A percentile compares a stretch with the other conserved stretches of the same genome.
Evolutionary conservation across 495 filamentous ascomycete species (phyloP).

Genomic region (Neurospora sp.): DNA sequence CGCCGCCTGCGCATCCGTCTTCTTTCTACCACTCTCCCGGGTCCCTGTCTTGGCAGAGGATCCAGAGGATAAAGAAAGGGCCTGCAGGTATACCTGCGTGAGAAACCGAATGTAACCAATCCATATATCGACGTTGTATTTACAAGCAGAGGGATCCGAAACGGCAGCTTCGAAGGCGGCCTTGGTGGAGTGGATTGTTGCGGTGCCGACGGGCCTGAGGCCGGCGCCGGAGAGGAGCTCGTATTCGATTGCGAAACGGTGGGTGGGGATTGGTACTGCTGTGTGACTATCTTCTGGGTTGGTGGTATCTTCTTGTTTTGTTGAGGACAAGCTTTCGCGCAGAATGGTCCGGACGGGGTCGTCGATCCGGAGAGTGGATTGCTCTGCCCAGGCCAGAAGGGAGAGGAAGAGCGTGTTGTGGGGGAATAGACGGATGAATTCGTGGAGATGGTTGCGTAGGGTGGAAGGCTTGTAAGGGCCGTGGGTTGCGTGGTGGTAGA

Average conservation of each 20-base stretch:
- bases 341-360: conserved; percentile 60
- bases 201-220: conserved; percentile 30
- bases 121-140: conserved; percentile 48
- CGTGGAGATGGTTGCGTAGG: conserved; percentile 48
- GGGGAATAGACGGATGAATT: conserved; percentile 55
- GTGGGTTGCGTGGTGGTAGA: conserved; percentile 54
- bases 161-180: conserved; percentile 60
- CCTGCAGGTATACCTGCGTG: neutral
- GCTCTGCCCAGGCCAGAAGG: conserved; percentile 60
- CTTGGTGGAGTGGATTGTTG: conserved; percentile 41
- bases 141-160: conserved; percentile 27
- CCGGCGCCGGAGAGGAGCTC: conserved; percentile 34
- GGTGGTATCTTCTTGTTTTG: conserved; percentile 18
- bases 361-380: conserved; percentile 51
- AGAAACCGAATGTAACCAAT: conserved; percentile 53
- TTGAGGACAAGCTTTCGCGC: conserved; percentile 29
- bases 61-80: neutral
- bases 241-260: conserved; percentile 56
- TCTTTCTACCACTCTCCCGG: conserved; percentile 20
- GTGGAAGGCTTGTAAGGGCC: conserved; percentile 52
- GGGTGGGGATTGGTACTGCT: conserved; percentile 31
- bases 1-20: neutral
- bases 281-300: conserved; percentile 8
- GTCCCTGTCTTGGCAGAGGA: neutral
- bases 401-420: conserved; percentile 69